A percentile compares a stretch with the other conserved stretches of the same genome.
These are phyloP conservation scores for Lophiotrema nucula DNA, from an alignment of 495 filamentous ascomycete genomes.

Conservation along the genomic window DNA sequence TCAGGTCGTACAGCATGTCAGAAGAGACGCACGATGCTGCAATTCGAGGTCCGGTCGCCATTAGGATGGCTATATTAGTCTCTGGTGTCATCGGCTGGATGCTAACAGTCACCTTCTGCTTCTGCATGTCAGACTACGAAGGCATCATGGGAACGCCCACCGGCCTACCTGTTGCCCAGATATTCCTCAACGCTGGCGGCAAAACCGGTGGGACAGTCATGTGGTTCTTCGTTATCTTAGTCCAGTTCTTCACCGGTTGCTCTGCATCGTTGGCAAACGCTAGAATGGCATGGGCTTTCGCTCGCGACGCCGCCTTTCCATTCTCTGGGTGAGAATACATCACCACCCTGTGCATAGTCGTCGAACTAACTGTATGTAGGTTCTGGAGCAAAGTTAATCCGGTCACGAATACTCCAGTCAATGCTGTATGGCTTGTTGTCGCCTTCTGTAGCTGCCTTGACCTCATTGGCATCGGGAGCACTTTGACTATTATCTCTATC, in stretches of 20 bases:
- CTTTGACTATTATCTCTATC: conserved; percentile 66
- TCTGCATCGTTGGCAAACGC: conserved; percentile 70
- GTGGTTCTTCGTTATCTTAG: conserved; percentile 68
- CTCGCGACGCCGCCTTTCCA: conserved; percentile 66
- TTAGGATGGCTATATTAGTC: conserved; percentile 62
- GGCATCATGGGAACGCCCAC: conserved; percentile 60
- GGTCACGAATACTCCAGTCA: conserved; percentile 62
- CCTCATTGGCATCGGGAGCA: conserved; percentile 66
- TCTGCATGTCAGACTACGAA: conserved; percentile 67
- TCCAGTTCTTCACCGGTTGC: conserved; percentile 71
- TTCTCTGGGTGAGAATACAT: conserved; percentile 54
- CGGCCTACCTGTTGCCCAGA: conserved; percentile 67
- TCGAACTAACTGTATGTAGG: conserved; percentile 31
- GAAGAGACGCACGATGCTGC: conserved; percentile 73
- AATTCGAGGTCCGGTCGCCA: conserved; percentile 63
- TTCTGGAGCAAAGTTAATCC: conserved; percentile 60
- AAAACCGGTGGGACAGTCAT: conserved; percentile 59
- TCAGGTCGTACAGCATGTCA: conserved; percentile 54
- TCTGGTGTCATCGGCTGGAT: conserved; percentile 65
- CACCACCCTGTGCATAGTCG: not conserved
- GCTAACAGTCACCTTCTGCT: conserved; percentile 65
- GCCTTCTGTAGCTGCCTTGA: conserved; percentile 60
- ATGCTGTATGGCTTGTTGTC: conserved; percentile 72
- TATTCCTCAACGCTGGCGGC: conserved; percentile 68
- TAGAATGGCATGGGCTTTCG: conserved; percentile 71